Evolutionary conservation across 108 stramenopile genomes (phyloP).

Genomic region (Cylindrotheca closterium): DNA sequence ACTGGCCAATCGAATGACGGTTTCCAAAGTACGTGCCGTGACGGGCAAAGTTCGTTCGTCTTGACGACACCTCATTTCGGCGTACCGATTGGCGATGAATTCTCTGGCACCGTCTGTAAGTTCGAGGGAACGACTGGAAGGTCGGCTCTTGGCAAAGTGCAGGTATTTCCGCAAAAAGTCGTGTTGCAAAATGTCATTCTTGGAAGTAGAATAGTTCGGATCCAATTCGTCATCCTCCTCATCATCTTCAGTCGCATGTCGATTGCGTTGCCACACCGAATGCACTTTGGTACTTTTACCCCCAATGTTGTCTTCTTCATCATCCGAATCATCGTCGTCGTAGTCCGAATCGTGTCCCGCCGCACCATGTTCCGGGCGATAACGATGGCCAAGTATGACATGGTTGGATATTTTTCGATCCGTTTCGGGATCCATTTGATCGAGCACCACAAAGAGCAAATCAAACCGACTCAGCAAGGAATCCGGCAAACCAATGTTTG

Average conservation of each 20-base stretch:
- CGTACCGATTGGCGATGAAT: constrained; percentile 93
- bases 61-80: constrained; percentile 91
- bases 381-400: constrained; percentile 93
- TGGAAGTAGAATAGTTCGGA: no score
- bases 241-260: constrained; percentile 20
- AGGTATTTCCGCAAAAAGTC: constrained; percentile 98
- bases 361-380: constrained; percentile 82
- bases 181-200: constrained; percentile 80
- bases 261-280: constrained; percentile 72
- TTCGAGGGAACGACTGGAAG: constrained; percentile 76
- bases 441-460: constrained; percentile 99
- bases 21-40: constrained; percentile 98
- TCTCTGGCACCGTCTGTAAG: constrained; percentile 94
- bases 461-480: constrained; percentile 99
- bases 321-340: constrained; percentile 75
- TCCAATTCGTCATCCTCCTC: constrained; percentile 44
- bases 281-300: constrained; percentile 42
- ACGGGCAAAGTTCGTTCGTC: constrained; percentile 90
- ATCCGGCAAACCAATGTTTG: constrained; percentile 99
- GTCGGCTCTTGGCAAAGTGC: constrained; percentile 93
- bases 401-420: constrained; percentile 95
- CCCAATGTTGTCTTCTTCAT: constrained; percentile 48
- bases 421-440: constrained; percentile 93
- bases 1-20: constrained; percentile 95
- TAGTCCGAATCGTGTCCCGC: constrained; percentile 75